Evolutionary conservation across 768 basidiomycete genomes (phyloP), one percentile per base, ranked within the genome.

Genomic region (Royoungia palumana): DNA sequence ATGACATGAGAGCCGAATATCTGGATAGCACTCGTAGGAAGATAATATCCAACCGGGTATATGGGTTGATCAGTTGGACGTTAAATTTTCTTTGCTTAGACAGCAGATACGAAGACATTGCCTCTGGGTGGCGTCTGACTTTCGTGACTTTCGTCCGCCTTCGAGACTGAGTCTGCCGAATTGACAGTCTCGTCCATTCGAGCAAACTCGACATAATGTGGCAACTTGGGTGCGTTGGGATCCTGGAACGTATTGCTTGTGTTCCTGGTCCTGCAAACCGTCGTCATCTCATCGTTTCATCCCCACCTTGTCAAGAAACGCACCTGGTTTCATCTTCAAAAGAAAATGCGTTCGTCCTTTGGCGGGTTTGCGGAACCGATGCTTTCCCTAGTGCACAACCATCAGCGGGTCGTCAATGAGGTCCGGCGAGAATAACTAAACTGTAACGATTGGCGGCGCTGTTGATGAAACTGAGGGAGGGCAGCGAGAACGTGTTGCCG

Each of bases 381-480:
- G 53, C 39, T 38, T 61, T 62, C 27, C 42, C 62, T 64, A 6
- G 30, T 14, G 17, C 19, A 35, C 10, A 6, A 45, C 30, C 8
- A 20, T 53, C 48, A 61, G 45, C 32, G 5, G n/a, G n/a, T 16
- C 16, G 38, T 9, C 10, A 21, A 10, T 12, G 11, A 28, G 2
- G 16, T 13, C 16, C 7, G 5, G 30, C 21, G 28, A 40, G n/a
- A 46, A 49, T 4, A 25, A 27, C 50, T 36, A 1, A 35, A 61
- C 60, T 51, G 40, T 44, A 62, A 40, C 61, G 60, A 28, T 47
- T 50, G 22, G 58, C 46, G 10, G 61, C 22, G 10, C 47, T 56
- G n/a, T 38, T 53, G 19, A 64, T 48, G 14, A 64, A 42, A 25
- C 59, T 62, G 45, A 64, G 53, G 17, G 61, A 51, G 9, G 60